These are phyloP conservation scores for Coemansia sp. DNA, from an alignment of 192 early-diverging fungal species.

Conservation along the genomic window DNA sequence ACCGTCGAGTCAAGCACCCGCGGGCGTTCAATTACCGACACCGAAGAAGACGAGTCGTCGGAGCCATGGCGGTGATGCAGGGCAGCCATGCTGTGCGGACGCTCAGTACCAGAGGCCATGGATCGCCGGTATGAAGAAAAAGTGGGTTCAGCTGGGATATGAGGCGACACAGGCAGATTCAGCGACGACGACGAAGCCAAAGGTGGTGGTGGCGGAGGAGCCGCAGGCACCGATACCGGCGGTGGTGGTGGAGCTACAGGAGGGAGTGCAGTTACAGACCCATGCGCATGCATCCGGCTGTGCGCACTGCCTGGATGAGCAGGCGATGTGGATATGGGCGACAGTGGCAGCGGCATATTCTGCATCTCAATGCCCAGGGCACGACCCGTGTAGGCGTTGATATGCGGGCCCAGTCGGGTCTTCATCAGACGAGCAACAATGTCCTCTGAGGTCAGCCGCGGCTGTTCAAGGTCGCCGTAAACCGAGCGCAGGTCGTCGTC, in stretches of 20 bases:
- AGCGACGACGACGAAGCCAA: neutral
- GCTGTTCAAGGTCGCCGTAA: conserved; percentile 39
- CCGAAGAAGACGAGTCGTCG: conserved; percentile 7
- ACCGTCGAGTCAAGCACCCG: conserved; percentile 5
- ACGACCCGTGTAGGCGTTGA: conserved; percentile 8
- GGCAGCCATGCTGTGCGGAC: conserved; percentile 8
- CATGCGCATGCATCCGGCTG: neutral
- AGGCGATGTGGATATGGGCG: conserved; percentile 12
- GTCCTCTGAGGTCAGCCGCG: conserved; percentile 25
- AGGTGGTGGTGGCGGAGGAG: neutral
- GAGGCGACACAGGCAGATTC: conserved; percentile 5
- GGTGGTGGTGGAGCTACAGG: conserved; percentile 22
- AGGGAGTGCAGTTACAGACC: neutral
- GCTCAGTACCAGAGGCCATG: neutral
- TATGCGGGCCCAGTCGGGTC: conserved; percentile 18
- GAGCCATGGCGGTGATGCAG: conserved; percentile 1
- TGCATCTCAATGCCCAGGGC: neutral
- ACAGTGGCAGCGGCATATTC: conserved; percentile 12
- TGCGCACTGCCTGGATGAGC: neutral
- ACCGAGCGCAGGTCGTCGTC: conserved; percentile 50
- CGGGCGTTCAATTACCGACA: neutral
- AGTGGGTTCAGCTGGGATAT: neutral
- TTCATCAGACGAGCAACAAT: conserved; percentile 29
- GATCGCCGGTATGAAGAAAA: neutral
- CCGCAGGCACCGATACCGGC: neutral